Evolutionary conservation across 148 eudicot species (phyloP).

Genomic region (Fagopyrum esculentum): DNA sequence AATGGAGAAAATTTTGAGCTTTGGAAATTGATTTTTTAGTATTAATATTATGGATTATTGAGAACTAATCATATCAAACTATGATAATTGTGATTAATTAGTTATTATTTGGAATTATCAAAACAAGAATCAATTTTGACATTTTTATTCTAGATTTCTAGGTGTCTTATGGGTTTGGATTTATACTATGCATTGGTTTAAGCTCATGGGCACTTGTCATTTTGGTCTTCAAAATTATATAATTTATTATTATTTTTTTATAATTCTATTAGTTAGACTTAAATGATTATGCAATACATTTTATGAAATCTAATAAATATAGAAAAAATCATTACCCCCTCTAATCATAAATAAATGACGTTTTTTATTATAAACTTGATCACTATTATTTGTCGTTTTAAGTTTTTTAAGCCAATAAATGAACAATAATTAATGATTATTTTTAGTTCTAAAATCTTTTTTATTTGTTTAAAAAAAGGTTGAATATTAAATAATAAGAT

Average conservation of each 20-base stretch:
- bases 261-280: neutral
- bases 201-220: slow-evolving; percentile 1
- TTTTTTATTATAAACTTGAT: no score
- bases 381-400: no score
- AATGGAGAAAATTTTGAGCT: neutral
- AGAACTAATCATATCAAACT: slow-evolving; percentile 14
- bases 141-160: slow-evolving; percentile 1
- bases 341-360: no score
- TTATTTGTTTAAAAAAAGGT: no score
- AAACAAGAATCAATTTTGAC: slow-evolving; percentile 10
- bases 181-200: neutral
- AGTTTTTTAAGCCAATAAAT: no score
- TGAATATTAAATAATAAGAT: no score
- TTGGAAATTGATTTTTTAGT: neutral
- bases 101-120: slow-evolving; percentile 1
- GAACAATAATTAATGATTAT: no score
- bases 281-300: no score
- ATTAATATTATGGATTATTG: neutral
- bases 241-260: neutral
- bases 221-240: neutral
- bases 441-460: no score
- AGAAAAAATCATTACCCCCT: no score
- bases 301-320: no score
- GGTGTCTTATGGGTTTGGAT: slow-evolving; percentile 7
- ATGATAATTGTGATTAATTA: slow-evolving; percentile 9